phyloP scores from a whole-genome alignment of 352 stramenopile genomes.

The Phytophthora boehmeriae region DNA sequence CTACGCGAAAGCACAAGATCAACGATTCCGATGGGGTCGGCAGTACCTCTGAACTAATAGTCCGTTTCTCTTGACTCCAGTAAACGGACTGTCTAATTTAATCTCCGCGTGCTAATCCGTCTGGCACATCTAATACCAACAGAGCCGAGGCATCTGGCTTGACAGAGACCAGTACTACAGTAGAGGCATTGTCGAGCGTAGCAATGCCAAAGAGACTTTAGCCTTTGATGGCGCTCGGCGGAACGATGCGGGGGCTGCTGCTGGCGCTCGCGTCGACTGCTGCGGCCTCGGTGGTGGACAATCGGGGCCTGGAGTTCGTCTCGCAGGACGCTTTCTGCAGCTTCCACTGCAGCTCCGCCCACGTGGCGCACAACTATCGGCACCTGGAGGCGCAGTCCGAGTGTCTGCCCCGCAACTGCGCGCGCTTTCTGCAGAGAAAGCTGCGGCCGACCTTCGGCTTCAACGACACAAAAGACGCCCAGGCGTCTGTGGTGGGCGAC shows the following conservation, averaged over 20 bases:
- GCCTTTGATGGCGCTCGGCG: slow-evolving; percentile 22
- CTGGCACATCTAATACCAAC: neutral
- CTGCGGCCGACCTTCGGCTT: slow-evolving; percentile 40
- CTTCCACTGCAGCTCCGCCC: slow-evolving; percentile 64
- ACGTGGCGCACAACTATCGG: slow-evolving; percentile 48
- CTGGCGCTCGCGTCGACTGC: slow-evolving; percentile 6
- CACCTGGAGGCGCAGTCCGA: slow-evolving; percentile 42
- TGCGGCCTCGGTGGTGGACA: slow-evolving; percentile 26
- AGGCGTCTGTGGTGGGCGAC: slow-evolving; percentile 25
- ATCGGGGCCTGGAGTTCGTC: slow-evolving; percentile 49
- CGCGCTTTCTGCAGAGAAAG: slow-evolving; percentile 16
- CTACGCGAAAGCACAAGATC: neutral
- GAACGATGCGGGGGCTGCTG: slow-evolving; percentile 23
- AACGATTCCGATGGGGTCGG: too few species aligned
- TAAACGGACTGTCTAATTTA: too few species aligned
- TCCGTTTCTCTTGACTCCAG: too few species aligned
- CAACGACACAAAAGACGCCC: slow-evolving; percentile 10
- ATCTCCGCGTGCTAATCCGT: too few species aligned
- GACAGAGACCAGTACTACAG: neutral
- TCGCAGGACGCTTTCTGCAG: slow-evolving; percentile 53
- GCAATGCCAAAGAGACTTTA: slow-evolving; percentile 26
- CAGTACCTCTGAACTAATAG: too few species aligned
- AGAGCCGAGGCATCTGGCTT: neutral
- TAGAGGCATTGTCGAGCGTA: slow-evolving; percentile 15
- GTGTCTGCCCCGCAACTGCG: slow-evolving; percentile 41